Evolutionary conservation across 2,329 filamentous ascomycete genomes (phyloP).

Genomic region (Ophiocordyceps camponoti-leonardi): DNA sequence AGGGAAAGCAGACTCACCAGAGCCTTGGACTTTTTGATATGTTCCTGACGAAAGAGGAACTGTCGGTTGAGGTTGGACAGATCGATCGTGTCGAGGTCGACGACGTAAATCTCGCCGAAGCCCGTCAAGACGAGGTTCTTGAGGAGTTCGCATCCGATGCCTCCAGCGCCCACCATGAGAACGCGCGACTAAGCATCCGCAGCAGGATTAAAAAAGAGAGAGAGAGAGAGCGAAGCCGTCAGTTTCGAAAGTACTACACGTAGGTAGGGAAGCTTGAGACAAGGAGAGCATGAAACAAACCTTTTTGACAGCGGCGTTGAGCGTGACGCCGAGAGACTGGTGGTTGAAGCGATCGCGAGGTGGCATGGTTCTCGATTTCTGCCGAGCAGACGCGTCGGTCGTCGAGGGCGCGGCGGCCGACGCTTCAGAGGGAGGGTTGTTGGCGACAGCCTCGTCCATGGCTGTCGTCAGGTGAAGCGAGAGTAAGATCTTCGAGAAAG

Average conservation of each 20-base stretch:
- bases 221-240: neutral
- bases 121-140: constrained; percentile 90
- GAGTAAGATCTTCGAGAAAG: neutral
- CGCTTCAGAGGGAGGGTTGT: neutral
- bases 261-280: too few relatives aligned
- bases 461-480: neutral
- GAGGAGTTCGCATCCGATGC: constrained; percentile 92
- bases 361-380: constrained; percentile 10
- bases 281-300: constrained; percentile 24
- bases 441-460: neutral
- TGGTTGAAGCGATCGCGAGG: constrained; percentile 37
- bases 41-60: constrained; percentile 89
- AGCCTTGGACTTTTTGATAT: constrained; percentile 95
- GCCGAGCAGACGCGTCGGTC: constrained; percentile 6
- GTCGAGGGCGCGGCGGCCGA: neutral
- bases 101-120: constrained; percentile 84
- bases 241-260: neutral
- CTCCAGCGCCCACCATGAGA: constrained; percentile 87
- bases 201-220: too few relatives aligned
- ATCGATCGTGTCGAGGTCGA: constrained; percentile 97
- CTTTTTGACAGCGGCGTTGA: constrained; percentile 52
- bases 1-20: constrained; percentile 39
- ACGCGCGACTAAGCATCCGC: constrained; percentile 48
- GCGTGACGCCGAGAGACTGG: constrained; percentile 48
- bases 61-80: constrained; percentile 95